Evolutionary conservation across 805 yeast species (phyloP).

Genomic region (Cyberlindnera subsufficiens): DNA sequence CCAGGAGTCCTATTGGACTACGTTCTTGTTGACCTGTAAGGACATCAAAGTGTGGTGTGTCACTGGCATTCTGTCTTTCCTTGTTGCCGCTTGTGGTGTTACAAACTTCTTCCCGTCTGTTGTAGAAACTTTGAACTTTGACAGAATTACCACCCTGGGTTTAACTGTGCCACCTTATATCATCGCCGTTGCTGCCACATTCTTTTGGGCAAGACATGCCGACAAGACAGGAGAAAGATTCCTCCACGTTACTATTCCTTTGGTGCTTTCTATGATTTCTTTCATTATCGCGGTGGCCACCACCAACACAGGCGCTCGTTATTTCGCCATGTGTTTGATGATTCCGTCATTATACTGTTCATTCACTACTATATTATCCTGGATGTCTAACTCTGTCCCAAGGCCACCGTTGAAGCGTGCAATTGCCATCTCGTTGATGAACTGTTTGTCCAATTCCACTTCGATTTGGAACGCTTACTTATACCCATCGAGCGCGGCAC

Average conservation of each 20-base stretch:
- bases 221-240: conserved; percentile 51
- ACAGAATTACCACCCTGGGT: conserved; percentile 43
- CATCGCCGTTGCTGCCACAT: conserved; percentile 44
- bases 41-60: conserved; percentile 44
- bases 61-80: conserved; percentile 34
- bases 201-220: conserved; percentile 49
- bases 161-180: conserved; percentile 57
- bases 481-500: conserved; percentile 39
- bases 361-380: conserved; percentile 45
- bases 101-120: conserved; percentile 59
- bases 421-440: conserved; percentile 50
- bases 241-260: conserved; percentile 41
- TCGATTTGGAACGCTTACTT: conserved; percentile 52
- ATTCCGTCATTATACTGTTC: conserved; percentile 51
- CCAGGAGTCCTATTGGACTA: conserved; percentile 28
- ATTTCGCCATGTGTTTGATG: conserved; percentile 55
- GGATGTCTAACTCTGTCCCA: conserved; percentile 52
- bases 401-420: conserved; percentile 58
- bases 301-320: conserved; percentile 49
- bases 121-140: conserved; percentile 48
- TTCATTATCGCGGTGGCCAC: conserved; percentile 46
- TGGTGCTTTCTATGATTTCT: conserved; percentile 35
- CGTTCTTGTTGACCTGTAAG: conserved; percentile 30
- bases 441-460: conserved; percentile 49
- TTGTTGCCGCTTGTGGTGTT: conserved; percentile 56